Percentiles rank a stretch among this genome's conserved stretches.
These are phyloP conservation scores for Ogataea nonfermentans DNA, from an alignment of 805 yeast species.

Conservation along the genomic window DNA sequence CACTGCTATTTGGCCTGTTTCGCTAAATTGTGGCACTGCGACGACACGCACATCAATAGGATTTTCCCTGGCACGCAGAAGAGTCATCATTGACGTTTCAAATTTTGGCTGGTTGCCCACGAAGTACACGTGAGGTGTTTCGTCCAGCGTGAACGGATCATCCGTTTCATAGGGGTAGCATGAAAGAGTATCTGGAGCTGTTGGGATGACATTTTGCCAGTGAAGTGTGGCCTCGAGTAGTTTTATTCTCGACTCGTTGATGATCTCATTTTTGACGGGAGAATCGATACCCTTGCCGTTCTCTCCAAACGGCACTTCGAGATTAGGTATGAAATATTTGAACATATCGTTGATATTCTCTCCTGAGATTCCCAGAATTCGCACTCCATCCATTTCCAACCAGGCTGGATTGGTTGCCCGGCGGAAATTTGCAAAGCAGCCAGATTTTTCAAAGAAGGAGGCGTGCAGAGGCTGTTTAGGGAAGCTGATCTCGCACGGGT, in stretches of 20 bases:
- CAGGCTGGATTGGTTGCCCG: slow-evolving; percentile 72
- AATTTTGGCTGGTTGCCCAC: slow-evolving; percentile 79
- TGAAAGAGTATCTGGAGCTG: slow-evolving; percentile 94
- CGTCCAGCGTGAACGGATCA: slow-evolving; percentile 81
- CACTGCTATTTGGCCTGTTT: slow-evolving; percentile 62
- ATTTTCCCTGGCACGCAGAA: slow-evolving; percentile 34
- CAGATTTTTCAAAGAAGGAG: slow-evolving; percentile 55
- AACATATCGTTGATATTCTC: slow-evolving; percentile 78
- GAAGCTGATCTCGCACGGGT: slow-evolving; percentile 78
- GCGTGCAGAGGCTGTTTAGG: slow-evolving; percentile 92
- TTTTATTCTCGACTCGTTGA: slow-evolving; percentile 55
- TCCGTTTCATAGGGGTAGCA: slow-evolving; percentile 74
- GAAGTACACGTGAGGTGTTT: slow-evolving; percentile 83
- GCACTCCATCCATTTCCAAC: slow-evolving; percentile 54
- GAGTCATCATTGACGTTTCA: slow-evolving; percentile 42
- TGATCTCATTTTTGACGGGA: slow-evolving; percentile 34
- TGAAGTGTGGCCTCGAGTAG: slow-evolving; percentile 64
- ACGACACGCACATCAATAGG: slow-evolving; percentile 47
- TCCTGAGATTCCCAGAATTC: slow-evolving; percentile 76
- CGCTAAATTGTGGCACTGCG: slow-evolving; percentile 67
- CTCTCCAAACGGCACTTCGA: slow-evolving; percentile 26
- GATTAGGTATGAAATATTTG: slow-evolving; percentile 56
- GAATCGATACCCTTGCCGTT: slow-evolving; percentile 21
- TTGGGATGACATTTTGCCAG: slow-evolving; percentile 90
- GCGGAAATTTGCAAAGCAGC: slow-evolving; percentile 36